A percentile compares a stretch with the other conserved stretches of the same genome.
These are phyloP conservation scores for Pyrus communis DNA, from an alignment of 306 rosid species.

Conservation along the genomic window DNA sequence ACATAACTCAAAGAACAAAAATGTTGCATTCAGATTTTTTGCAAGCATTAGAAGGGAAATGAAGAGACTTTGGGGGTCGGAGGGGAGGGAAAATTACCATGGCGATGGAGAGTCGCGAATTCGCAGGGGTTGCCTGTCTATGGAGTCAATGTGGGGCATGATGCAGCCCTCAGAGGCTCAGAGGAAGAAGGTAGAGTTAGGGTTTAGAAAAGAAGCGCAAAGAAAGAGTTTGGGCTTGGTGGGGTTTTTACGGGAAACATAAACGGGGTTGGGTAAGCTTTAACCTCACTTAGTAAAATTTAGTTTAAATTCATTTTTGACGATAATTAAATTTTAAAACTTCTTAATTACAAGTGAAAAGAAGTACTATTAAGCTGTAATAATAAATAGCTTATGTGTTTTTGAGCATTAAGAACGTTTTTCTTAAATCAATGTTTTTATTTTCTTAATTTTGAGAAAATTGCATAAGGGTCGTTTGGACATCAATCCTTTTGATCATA, in stretches of 20 bases:
- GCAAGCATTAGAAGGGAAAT: background rate
- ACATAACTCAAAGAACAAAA: background rate
- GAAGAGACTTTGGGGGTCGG: background rate
- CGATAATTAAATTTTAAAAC: rapidly evolving
- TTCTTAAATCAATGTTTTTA: too few relatives aligned
- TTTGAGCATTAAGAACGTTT: too few relatives aligned
- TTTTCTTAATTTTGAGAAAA: too few relatives aligned
- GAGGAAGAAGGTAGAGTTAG: background rate
- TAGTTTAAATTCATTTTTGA: rapidly evolving
- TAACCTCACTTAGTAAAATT: too few relatives aligned
- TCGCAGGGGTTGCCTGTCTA: background rate
- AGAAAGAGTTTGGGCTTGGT: background rate
- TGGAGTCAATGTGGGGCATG: background rate
- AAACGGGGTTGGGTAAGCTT: too few relatives aligned
- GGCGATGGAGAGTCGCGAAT: background rate
- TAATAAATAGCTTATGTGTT: rapidly evolving
- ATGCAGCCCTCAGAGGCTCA: background rate
- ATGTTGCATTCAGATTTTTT: background rate
- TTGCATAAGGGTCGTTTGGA: too few relatives aligned
- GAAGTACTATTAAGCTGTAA: rapidly evolving
- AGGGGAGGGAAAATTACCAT: background rate
- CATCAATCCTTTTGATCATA: too few relatives aligned
- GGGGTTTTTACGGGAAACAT: background rate
- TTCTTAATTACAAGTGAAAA: rapidly evolving
- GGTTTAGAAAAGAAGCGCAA: background rate